These are phyloP conservation scores for Skeletonema menzelii DNA, from an alignment of 108 stramenopile genomes.

Conservation along the genomic window DNA sequence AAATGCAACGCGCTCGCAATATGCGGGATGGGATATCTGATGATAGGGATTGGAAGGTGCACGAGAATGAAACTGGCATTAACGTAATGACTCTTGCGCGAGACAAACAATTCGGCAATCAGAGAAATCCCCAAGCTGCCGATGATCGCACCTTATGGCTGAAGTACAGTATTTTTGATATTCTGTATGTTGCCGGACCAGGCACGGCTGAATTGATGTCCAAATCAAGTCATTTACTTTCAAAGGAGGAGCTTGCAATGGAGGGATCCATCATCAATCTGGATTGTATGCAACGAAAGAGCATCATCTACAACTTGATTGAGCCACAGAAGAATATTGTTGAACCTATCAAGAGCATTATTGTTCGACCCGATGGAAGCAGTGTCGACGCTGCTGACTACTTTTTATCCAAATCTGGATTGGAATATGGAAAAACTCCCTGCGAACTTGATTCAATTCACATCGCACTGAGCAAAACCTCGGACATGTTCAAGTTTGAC, in stretches of 20 bases:
- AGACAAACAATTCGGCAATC: slow-evolving; percentile 4
- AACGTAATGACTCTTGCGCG: slow-evolving; percentile 40
- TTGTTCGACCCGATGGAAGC: slow-evolving; percentile 77
- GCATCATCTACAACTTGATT: slow-evolving; percentile 68
- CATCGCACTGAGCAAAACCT: slow-evolving; percentile 28
- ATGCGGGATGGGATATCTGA: slow-evolving; percentile 54
- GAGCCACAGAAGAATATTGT: slow-evolving; percentile 58
- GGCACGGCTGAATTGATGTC: slow-evolving; percentile 54
- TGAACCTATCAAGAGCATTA: slow-evolving; percentile 59
- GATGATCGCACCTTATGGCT: slow-evolving; percentile 64
- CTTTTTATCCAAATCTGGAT: slow-evolving; percentile 42
- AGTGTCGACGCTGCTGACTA: slow-evolving; percentile 58
- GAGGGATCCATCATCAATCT: slow-evolving; percentile 73
- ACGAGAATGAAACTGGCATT: slow-evolving; percentile 45
- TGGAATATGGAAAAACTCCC: slow-evolving; percentile 41
- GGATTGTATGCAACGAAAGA: slow-evolving; percentile 58
- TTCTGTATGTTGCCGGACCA: slow-evolving; percentile 68
- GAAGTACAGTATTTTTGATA: slow-evolving; percentile 68
- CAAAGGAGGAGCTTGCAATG: slow-evolving; percentile 23
- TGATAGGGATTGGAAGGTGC: slow-evolving; percentile 64
- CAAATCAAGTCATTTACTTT: slow-evolving; percentile 36
- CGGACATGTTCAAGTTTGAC: slow-evolving; percentile 33
- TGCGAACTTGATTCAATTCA: slow-evolving; percentile 63
- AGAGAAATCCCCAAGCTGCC: slow-evolving; percentile 1
- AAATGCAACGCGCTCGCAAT: slow-evolving; percentile 57